Evolutionary conservation across 2,329 filamentous ascomycete genomes (phyloP).

Genomic region (Neopestalotiopsis sp.): DNA sequence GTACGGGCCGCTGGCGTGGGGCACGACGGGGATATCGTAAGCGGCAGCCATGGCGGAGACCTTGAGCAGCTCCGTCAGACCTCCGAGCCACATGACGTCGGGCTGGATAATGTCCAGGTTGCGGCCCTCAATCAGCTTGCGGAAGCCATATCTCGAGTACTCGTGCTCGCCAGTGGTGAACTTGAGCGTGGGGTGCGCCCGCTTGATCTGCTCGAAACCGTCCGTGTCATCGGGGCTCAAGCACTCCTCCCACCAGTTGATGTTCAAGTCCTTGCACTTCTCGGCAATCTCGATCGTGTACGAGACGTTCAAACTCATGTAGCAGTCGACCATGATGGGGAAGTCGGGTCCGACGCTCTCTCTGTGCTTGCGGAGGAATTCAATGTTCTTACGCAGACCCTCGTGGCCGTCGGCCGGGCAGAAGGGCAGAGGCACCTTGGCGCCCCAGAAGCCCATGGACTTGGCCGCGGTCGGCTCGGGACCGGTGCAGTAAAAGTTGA

Average conservation of each 20-base stretch:
- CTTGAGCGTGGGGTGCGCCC: conserved; percentile 85
- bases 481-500: conserved; percentile 95
- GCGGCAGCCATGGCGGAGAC: conserved; percentile 87
- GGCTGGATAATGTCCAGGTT: conserved; percentile 95
- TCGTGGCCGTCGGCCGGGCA: conserved; percentile 85
- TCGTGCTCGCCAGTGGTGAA: conserved; percentile 98
- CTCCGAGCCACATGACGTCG: conserved; percentile 97
- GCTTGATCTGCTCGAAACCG: conserved; percentile 87
- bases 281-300: conserved; percentile 88
- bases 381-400: conserved; percentile 86
- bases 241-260: conserved; percentile 98
- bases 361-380: conserved; percentile 84
- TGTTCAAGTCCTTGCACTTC: conserved; percentile 80
- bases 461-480: conserved; percentile 82
- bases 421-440: conserved; percentile 88
- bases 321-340: conserved; percentile 94
- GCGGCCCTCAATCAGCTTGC: conserved; percentile 88
- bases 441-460: conserved; percentile 87
- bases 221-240: conserved; percentile 90
- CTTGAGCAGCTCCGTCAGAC: conserved; percentile 89
- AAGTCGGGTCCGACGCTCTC: conserved; percentile 88
- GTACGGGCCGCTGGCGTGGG: conserved; percentile 93
- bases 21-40: conserved; percentile 93
- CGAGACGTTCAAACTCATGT: conserved; percentile 91
- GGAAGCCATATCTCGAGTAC: conserved; percentile 92